Evolutionary conservation across 257 asterid genomes (phyloP).

Genomic region (Solanum clarkiae): DNA sequence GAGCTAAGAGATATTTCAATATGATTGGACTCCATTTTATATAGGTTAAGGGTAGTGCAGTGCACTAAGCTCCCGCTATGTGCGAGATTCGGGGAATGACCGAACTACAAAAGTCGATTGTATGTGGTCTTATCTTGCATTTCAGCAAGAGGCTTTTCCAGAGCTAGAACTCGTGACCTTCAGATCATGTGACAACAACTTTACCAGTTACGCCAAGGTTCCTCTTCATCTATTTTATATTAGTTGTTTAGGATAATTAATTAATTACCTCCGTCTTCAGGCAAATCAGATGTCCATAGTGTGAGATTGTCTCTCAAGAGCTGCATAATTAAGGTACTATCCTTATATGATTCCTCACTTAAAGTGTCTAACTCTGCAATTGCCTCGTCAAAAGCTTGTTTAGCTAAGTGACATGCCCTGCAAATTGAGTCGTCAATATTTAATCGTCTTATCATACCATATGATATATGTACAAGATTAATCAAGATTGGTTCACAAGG

Average conservation of each 20-base stretch:
- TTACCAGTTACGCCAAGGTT: background rate
- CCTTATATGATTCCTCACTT: constrained; percentile 92
- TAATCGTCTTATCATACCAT: background rate
- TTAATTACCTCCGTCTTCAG: constrained; percentile 72
- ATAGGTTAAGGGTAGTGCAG: no score
- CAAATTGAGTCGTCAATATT: background rate
- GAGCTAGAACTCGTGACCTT: background rate
- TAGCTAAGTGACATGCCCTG: constrained; percentile 95
- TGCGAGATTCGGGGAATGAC: background rate
- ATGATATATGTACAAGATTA: background rate
- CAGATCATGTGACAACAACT: background rate
- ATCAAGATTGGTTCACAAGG: background rate
- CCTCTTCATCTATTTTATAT: background rate
- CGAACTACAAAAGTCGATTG: background rate
- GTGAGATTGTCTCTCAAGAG: constrained; percentile 89
- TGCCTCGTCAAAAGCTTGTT: constrained; percentile 93
- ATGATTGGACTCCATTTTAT: no score
- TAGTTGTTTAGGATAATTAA: background rate
- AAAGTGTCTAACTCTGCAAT: constrained; percentile 81
- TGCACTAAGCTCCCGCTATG: background rate
- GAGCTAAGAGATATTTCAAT: background rate
- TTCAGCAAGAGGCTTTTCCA: background rate
- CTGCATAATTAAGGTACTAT: constrained; percentile 94
- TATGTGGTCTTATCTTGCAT: background rate
- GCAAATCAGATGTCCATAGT: constrained; percentile 92